Conservation (phyloP, 805 yeast species). For the Wickerhamomyces rabaulensis region DNA sequence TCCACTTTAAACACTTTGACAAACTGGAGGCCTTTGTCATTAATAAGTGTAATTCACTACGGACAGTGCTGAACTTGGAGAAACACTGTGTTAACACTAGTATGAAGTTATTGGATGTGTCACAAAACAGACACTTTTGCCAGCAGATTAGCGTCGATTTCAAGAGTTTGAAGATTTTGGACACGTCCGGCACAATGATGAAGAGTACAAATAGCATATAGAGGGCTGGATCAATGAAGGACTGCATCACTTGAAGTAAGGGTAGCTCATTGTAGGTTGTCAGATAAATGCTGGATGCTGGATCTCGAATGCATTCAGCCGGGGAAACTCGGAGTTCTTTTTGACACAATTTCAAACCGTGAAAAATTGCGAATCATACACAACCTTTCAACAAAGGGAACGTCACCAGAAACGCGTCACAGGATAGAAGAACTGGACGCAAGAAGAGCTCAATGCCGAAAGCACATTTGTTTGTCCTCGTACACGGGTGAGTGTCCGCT, state of each 20-base stretch:
- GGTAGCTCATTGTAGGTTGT: too few species aligned
- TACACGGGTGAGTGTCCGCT: constrained; percentile 57
- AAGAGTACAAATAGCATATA: too few species aligned
- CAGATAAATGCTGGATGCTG: too few species aligned
- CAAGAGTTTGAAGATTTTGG: neutral
- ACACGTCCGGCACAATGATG: too few species aligned
- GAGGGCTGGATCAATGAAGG: too few species aligned
- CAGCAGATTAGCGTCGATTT: neutral
- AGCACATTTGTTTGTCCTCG: constrained; percentile 59
- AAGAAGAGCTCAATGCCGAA: constrained; percentile 12
- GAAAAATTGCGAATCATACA: neutral
- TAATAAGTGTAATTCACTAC: constrained; percentile 8
- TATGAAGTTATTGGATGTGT: neutral
- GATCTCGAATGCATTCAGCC: too few species aligned
- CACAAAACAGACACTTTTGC: neutral
- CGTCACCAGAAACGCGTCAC: too few species aligned
- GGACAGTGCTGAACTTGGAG: neutral
- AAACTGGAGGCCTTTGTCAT: constrained; percentile 10
- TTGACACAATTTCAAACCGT: too few species aligned
- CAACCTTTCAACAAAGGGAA: too few species aligned
- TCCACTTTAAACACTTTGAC: constrained; percentile 5
- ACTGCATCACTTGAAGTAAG: too few species aligned
- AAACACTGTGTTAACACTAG: neutral
- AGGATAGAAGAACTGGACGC: neutral
- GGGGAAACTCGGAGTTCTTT: too few species aligned